These are phyloP conservation scores for Kockiozyma suomiensis DNA, from an alignment of 805 yeast species.

Conservation along the genomic window DNA sequence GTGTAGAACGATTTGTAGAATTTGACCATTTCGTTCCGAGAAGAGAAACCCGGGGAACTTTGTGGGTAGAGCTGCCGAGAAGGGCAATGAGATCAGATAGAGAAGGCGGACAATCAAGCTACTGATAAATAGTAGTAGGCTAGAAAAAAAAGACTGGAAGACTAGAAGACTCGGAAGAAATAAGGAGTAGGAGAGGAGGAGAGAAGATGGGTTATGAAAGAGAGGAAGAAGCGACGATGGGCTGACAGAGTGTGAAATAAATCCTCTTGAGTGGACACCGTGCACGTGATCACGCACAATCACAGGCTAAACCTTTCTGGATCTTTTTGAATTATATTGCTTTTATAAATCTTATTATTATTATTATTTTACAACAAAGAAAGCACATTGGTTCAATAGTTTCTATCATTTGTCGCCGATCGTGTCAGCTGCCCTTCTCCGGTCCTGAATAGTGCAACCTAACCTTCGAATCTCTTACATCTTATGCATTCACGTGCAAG, in stretches of 20 bases:
- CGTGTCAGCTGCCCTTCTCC: background rate
- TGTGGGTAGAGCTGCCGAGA: too few species aligned
- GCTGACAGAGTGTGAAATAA: background rate
- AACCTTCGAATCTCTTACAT: background rate
- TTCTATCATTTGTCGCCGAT: background rate
- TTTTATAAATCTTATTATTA: too few species aligned
- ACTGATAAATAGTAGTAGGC: background rate
- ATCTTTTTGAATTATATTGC: too few species aligned
- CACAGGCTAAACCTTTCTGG: too few species aligned
- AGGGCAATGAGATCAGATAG: background rate
- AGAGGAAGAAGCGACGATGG: background rate
- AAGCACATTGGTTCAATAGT: too few species aligned
- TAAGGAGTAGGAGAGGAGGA: background rate
- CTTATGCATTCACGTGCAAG: background rate
- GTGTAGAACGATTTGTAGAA: conserved; percentile 27
- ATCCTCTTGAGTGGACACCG: background rate
- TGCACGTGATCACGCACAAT: background rate
- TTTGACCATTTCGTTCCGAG: conserved; percentile 27
- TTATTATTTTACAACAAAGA: too few species aligned
- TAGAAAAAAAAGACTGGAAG: background rate
- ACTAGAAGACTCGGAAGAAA: background rate
- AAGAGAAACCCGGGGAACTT: conserved; percentile 3
- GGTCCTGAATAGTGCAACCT: too few species aligned
- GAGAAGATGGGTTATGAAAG: background rate
- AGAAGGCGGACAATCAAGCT: background rate